phyloP scores from a whole-genome alignment of 208 protist genomes.

The Trypanosoma platydactyli region DNA sequence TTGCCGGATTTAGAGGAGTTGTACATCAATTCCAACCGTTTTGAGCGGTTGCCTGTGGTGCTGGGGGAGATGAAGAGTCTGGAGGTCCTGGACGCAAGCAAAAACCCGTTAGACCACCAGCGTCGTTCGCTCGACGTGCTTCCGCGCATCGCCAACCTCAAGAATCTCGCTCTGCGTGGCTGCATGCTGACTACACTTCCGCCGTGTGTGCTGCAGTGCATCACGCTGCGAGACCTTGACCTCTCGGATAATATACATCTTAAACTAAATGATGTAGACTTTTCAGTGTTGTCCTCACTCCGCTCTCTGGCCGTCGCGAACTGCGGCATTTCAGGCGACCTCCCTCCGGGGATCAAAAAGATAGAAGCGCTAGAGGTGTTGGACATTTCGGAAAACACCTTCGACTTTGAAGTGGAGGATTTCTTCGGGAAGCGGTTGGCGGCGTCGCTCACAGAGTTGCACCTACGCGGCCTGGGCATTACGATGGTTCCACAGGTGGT shows the following conservation, averaged over 20 bases:
- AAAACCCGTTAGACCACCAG: constrained; percentile 56
- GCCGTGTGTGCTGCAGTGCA: constrained; percentile 40
- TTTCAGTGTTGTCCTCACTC: constrained; percentile 45
- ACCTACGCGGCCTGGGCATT: constrained; percentile 63
- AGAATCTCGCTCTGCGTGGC: constrained; percentile 50
- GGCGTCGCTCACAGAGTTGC: constrained; percentile 63
- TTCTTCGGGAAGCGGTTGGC: constrained; percentile 75
- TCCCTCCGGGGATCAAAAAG: constrained; percentile 57
- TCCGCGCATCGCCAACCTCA: constrained; percentile 46
- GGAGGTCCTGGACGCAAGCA: constrained; percentile 60
- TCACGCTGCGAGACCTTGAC: constrained; percentile 64
- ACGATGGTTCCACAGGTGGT: constrained; percentile 70
- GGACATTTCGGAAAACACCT: constrained; percentile 80
- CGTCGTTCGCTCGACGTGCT: constrained; percentile 48
- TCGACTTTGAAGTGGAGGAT: constrained; percentile 55
- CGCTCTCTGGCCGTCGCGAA: constrained; percentile 60
- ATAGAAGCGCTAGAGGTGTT: constrained; percentile 49
- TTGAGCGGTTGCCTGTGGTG: constrained; percentile 69
- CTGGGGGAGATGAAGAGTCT: constrained; percentile 55
- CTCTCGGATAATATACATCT: constrained; percentile 71
- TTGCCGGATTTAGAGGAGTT: constrained; percentile 73
- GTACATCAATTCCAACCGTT: constrained; percentile 72
- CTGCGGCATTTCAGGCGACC: constrained; percentile 58
- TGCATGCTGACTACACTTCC: constrained; percentile 60
- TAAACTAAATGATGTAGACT: constrained; percentile 40